Base-by-base conservation (phyloP, 2,329 filamentous ascomycete species). In the Beauveria brongniartii region DNA sequence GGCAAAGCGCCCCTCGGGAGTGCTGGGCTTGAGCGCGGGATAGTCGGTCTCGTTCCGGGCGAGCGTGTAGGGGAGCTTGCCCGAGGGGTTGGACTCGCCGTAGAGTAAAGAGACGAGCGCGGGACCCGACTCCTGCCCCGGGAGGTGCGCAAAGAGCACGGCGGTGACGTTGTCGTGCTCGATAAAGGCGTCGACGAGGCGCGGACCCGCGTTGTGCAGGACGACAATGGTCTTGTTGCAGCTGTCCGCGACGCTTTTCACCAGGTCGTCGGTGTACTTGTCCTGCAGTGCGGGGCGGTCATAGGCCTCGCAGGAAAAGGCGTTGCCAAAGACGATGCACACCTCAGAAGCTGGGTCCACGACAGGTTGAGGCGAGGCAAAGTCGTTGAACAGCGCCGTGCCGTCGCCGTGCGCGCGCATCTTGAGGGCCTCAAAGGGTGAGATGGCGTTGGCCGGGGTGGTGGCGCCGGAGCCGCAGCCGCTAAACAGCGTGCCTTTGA, bases 221-320 rank as follows among this genome's bases (percentile, higher is more conserved):
- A 87, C 75, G 0, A 88, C 86, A 20, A 89, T 77, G 1, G 86
- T 88, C 63, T 84, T 87, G 64, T 75, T 77, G 70, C 85, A 89
- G 24, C 77, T 75, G 8, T 75, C 72, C 0, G 86, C 85, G 0
- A 89, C 83, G 51, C 81, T 78, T 1, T 72, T 72, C 48, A 88
- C 78, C 0, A 88, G 72, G 0, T 70, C 72, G 64, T 89, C 85
- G 1, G 82, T 85, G 57, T 83, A 84, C 62, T 87, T 86, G 69
- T 93, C 90, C 34, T 80, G 79, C 46, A 90, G 75, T 8, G 78
- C 79, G 0, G 82, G 76, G 52, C 84, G 79, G 62, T 90, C 80
- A 64, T 81, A 88, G 1, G 87, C 89, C 72, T 96, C 91, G 1
- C 88, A 85, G 1, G 88, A 84, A 71, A 88, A 90, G 8, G 79